Conservation (phyloP, 495 filamentous ascomycete species). For the Hypoxylon cercidicola region DNA sequence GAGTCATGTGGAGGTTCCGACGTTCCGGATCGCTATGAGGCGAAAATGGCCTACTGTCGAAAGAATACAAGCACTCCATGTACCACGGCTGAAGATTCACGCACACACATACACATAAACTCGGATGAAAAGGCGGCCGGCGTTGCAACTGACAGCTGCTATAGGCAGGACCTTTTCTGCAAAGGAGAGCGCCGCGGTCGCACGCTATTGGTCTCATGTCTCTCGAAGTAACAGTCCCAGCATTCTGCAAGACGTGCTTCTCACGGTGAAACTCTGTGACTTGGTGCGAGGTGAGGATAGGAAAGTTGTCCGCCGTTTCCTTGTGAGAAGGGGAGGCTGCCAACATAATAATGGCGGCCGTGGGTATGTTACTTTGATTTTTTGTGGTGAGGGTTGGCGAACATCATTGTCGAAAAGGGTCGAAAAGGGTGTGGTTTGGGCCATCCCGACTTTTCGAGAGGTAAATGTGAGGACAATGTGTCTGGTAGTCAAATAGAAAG, state of each 20-base stretch:
- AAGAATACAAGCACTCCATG: slow-evolving; percentile 17
- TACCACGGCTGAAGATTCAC: slow-evolving; percentile 13
- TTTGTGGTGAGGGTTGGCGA: slow-evolving; percentile 41
- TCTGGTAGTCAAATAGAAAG: slow-evolving; percentile 34
- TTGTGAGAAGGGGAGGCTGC: slow-evolving; percentile 23
- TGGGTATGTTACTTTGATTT: slow-evolving; percentile 34
- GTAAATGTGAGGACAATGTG: slow-evolving; percentile 38
- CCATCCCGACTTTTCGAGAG: slow-evolving; percentile 35
- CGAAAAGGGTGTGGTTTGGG: slow-evolving; percentile 24
- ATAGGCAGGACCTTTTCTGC: slow-evolving; percentile 21
- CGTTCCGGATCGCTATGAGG: slow-evolving; percentile 28
- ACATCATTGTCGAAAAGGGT: slow-evolving; percentile 27
- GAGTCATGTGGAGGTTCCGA: slow-evolving; percentile 24
- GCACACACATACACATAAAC: slow-evolving; percentile 9
- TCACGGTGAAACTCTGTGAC: slow-evolving; percentile 41
- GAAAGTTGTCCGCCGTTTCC: slow-evolving; percentile 30
- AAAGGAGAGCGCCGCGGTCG: slow-evolving; percentile 11
- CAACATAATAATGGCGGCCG: slow-evolving; percentile 34
- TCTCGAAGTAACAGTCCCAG: slow-evolving; percentile 26
- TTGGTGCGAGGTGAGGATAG: slow-evolving; percentile 36
- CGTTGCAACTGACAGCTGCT: slow-evolving; percentile 30
- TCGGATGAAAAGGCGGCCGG: slow-evolving; percentile 16
- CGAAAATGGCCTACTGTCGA: slow-evolving; percentile 19
- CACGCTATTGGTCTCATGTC: slow-evolving; percentile 31
- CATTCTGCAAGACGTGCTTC: slow-evolving; percentile 41